Percentiles rank a stretch among this genome's conserved stretches.
Conservation (phyloP, 495 filamentous ascomycete genomes). For the Aspergillus kassunensis region DNA sequence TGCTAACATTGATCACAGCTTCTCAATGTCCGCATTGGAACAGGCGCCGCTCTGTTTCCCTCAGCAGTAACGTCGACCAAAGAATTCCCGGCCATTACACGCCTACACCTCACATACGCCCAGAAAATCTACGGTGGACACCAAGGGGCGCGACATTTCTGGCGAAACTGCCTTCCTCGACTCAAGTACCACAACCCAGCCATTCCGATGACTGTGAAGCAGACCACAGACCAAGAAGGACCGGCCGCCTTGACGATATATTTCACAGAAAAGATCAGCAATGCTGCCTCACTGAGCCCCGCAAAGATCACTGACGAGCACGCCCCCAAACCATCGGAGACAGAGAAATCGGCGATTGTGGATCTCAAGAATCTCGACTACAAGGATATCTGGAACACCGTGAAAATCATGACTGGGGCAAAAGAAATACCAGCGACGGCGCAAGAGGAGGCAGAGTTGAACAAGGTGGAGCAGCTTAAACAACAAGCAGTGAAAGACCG, state of each 20-base stretch:
- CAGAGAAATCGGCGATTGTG: conserved; percentile 34
- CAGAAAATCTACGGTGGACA: conserved; percentile 54
- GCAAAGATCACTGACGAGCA: conserved; percentile 27
- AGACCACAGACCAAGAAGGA: conserved; percentile 49
- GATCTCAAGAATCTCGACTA: conserved; percentile 35
- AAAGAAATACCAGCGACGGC: conserved; percentile 52
- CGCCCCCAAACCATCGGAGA: conserved; percentile 30
- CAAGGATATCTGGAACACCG: conserved; percentile 60
- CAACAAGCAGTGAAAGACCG: conserved; percentile 51
- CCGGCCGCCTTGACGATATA: conserved; percentile 73
- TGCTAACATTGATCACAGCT: conserved; percentile 47
- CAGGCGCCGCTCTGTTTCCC: conserved; percentile 77
- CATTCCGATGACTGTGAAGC: conserved; percentile 75
- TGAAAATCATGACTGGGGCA: conserved; percentile 68
- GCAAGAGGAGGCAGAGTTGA: conserved; percentile 57
- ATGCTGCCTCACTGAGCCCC: conserved; percentile 26
- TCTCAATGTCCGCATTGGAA: conserved; percentile 66
- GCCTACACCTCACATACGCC: conserved; percentile 81
- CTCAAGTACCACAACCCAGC: conserved; percentile 93
- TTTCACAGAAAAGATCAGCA: conserved; percentile 48
- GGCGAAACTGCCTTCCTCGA: conserved; percentile 73
- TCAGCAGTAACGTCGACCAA: conserved; percentile 36
- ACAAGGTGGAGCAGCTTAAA: conserved; percentile 55
- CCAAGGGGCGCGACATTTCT: conserved; percentile 86
- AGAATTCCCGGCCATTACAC: conserved; percentile 61